Evolutionary conservation across 2,329 filamentous ascomycete genomes (phyloP), one percentile per base, ranked within the genome.

Genomic region (Monosporascus ibericus): DNA sequence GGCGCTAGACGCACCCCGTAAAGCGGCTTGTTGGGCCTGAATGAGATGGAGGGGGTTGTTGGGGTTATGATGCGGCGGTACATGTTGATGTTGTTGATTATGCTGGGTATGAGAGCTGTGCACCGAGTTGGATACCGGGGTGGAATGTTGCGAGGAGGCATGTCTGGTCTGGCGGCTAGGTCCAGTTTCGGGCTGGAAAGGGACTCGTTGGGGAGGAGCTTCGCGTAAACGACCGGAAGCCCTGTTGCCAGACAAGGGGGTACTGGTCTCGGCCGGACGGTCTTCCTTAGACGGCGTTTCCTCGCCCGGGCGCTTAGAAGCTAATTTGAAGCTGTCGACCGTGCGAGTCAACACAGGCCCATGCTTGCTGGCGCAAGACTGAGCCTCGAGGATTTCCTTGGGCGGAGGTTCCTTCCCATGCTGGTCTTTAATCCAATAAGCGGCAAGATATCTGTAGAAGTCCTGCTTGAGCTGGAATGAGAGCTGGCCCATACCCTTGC

Each of bases 361-460:
- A 48, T 90, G 89, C 68, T 92, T 94, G 7, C 90, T 91, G 7
- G 90, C 92, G 15, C 90, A 88, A 44, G 84, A 73, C 37, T 65
- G 63, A 53, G 91, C 85, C 69, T 96, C 91, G 36, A 96, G 76
- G 47, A 95, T 95, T 62, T 95, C 89, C 61, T 88, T 90, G 6
- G 90, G 90, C 17, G 91, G 91, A 0, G 91, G 91, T 56, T 91
- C 88, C 69, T 87, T 85, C 50, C 85, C 81, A 71, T 92, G 87
- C 42, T 91, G 73, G 11, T 84, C 86, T 47, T 82, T 82, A 63
- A 95, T 94, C 70, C 95, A 91, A 70, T 88, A 96, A 2, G 91
- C 90, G 14, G 87, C 87, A 44, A 96, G 80, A 63, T 92, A 90
- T 69, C 90, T 92, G 75, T 95, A 95, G 73, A 94, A 96, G 57